Percentiles rank a stretch among this genome's conserved stretches.
These are phyloP conservation scores for Phytophthora uliginosa DNA, from an alignment of 352 stramenopile genomes.

Conservation along the genomic window DNA sequence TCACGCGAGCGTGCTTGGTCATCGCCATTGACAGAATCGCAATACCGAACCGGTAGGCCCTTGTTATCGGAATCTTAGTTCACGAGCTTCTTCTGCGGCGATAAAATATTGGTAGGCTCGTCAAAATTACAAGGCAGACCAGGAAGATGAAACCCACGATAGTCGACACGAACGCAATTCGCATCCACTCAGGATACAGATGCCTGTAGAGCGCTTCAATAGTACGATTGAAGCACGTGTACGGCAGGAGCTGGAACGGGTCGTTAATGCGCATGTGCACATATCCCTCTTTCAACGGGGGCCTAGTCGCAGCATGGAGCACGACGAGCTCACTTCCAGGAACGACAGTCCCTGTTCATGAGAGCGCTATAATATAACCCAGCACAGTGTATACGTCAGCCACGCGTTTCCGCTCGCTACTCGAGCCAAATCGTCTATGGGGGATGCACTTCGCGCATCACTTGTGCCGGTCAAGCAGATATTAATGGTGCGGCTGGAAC, in stretches of 20 bases:
- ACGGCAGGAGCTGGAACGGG: slow-evolving; percentile 85
- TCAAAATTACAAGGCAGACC: slow-evolving; percentile 76
- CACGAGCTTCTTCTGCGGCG: slow-evolving; percentile 67
- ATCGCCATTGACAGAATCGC: no score
- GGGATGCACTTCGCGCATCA: slow-evolving; percentile 57
- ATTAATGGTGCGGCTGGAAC: slow-evolving; percentile 62
- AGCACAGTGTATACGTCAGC: slow-evolving; percentile 76
- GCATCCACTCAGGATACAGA: slow-evolving; percentile 89
- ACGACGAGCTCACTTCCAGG: slow-evolving; percentile 83
- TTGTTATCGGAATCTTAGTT: slow-evolving; percentile 38
- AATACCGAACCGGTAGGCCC: neutral
- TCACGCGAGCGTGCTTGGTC: no score
- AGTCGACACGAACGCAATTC: slow-evolving; percentile 82
- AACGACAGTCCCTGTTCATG: slow-evolving; percentile 73
- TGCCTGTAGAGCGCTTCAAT: slow-evolving; percentile 87
- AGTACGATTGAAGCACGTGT: slow-evolving; percentile 87
- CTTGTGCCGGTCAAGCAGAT: slow-evolving; percentile 56
- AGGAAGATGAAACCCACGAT: slow-evolving; percentile 89
- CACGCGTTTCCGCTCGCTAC: slow-evolving; percentile 78
- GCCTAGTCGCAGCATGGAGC: slow-evolving; percentile 80
- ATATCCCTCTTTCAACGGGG: slow-evolving; percentile 89
- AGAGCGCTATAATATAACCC: slow-evolving; percentile 78
- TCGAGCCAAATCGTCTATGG: slow-evolving; percentile 87
- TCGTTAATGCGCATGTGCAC: slow-evolving; percentile 92
- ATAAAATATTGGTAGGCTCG: slow-evolving; percentile 79